phyloP scores from a whole-genome alignment of 129 eudicot species.

The Artemisia tridentata region DNA sequence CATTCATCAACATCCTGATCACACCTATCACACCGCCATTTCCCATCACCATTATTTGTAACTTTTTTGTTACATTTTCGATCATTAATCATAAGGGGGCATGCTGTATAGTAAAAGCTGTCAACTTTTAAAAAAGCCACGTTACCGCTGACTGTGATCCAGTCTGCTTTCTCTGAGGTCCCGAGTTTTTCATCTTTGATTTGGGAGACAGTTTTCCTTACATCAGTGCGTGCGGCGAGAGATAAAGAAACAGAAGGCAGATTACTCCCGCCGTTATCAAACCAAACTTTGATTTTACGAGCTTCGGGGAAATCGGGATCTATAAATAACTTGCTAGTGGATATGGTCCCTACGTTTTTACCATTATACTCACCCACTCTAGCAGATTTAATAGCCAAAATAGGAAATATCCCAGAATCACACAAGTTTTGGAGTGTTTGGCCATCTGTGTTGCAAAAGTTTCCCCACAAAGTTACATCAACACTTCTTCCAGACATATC shows the following conservation, averaged over 20 bases:
- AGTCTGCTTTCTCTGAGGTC: constrained; percentile 87
- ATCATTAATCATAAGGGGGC: constrained; percentile 59
- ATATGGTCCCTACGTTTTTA: constrained; percentile 70
- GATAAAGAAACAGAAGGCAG: constrained; percentile 59
- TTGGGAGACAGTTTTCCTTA: constrained; percentile 68
- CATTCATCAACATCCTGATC: constrained; percentile 62
- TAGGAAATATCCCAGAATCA: constrained; percentile 69
- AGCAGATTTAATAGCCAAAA: constrained; percentile 77
- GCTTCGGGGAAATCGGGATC: constrained; percentile 90
- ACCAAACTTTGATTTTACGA: constrained; percentile 58
- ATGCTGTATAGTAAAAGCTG: constrained; percentile 75
- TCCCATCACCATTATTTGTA: constrained; percentile 77
- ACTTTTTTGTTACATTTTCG: constrained; percentile 87
- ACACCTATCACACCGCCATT: constrained; percentile 88
- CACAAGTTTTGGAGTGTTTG: constrained; percentile 59
- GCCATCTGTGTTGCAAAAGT: constrained; percentile 82
- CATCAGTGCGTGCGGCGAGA: constrained; percentile 39
- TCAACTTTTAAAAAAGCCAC: constrained; percentile 45
- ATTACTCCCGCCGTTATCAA: constrained; percentile 56
- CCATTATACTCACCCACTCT: constrained; percentile 71
- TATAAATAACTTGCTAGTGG: constrained; percentile 58
- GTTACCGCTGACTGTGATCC: constrained; percentile 61
- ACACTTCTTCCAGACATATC: constrained; percentile 92
- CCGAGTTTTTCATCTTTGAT: constrained; percentile 91
- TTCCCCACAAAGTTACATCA: constrained; percentile 92